Conservation (phyloP, 192 early-diverging fungal species). For the Physocladia obscura region DNA sequence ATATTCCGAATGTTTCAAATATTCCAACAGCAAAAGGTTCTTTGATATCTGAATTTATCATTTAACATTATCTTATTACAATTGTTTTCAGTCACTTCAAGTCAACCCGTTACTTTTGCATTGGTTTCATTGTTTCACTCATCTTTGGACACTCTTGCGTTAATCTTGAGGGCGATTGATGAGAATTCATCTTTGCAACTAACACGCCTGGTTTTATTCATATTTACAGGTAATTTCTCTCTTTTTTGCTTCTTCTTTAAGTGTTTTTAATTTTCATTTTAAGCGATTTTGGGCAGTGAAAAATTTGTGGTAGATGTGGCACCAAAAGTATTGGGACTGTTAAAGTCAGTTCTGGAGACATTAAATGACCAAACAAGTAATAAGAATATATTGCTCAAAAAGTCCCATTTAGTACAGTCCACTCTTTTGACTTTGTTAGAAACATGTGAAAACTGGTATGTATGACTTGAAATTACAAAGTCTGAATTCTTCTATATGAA, state of each 20-base stretch:
- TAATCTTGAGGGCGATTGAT: constrained; percentile 14
- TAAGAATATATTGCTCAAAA: neutral
- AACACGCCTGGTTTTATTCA: constrained; percentile 28
- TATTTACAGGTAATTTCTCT: constrained; percentile 26
- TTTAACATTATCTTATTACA: neutral
- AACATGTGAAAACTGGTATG: constrained; percentile 19
- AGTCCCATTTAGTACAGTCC: neutral
- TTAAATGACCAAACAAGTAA: neutral
- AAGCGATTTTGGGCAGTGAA: constrained; percentile 31
- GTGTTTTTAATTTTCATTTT: neutral
- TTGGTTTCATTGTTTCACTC: constrained; percentile 19
- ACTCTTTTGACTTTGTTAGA: constrained; percentile 27
- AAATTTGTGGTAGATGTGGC: constrained; percentile 41
- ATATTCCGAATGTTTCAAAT: constrained; percentile 37
- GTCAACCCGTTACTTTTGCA: constrained; percentile 17
- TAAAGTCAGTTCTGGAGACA: constrained; percentile 20
- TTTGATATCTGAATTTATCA: neutral
- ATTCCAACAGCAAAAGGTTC: constrained; percentile 36
- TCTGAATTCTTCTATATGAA: too few species aligned
- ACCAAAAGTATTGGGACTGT: constrained; percentile 29
- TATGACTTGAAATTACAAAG: too few species aligned
- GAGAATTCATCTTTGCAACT: constrained; percentile 19
- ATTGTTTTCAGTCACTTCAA: constrained; percentile 28
- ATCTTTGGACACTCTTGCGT: constrained; percentile 29
- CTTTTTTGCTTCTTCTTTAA: neutral